Evolutionary conservation across 768 basidiomycete species (phyloP).

Genomic region (Suillus brevipes): DNA sequence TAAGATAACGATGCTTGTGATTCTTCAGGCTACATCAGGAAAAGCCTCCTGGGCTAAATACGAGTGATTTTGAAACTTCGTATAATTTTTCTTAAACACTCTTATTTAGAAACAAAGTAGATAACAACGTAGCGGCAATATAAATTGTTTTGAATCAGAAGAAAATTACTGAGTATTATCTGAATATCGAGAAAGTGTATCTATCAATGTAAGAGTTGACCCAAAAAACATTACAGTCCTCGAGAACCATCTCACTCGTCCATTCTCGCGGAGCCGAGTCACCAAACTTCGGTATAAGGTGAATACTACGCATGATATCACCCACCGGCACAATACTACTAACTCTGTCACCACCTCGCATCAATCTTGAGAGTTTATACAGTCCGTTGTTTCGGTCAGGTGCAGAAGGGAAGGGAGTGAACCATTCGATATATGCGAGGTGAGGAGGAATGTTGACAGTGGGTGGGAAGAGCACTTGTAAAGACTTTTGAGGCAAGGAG

Average conservation of each 20-base stretch:
- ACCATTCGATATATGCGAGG: conserved; percentile 14
- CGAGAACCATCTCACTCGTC: conserved; percentile 14
- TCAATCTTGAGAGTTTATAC: conserved; percentile 23
- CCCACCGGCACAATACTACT: conserved; percentile 15
- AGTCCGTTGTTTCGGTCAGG: conserved; percentile 24
- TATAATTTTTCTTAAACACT: not conserved
- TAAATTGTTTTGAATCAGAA: conserved; percentile 10
- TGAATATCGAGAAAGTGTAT: not conserved
- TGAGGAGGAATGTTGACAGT: conserved; percentile 21
- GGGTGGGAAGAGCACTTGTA: conserved; percentile 15
- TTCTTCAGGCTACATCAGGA: too few species aligned
- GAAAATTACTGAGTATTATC: not conserved
- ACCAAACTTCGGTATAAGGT: conserved; percentile 37
- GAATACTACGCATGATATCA: conserved; percentile 26
- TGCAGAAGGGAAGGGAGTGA: conserved; percentile 23
- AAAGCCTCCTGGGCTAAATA: not conserved
- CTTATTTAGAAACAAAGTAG: not conserved
- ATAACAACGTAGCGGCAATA: not conserved
- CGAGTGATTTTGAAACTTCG: not conserved
- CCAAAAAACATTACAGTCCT: not conserved
- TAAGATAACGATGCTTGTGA: too few species aligned
- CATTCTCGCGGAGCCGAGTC: conserved; percentile 28
- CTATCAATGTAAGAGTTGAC: too few species aligned
- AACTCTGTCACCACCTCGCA: not conserved
- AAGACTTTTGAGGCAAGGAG: conserved; percentile 11